Conservation (phyloP, 2,329 filamentous ascomycete genomes). For the Chaetomiaceae sp. region DNA sequence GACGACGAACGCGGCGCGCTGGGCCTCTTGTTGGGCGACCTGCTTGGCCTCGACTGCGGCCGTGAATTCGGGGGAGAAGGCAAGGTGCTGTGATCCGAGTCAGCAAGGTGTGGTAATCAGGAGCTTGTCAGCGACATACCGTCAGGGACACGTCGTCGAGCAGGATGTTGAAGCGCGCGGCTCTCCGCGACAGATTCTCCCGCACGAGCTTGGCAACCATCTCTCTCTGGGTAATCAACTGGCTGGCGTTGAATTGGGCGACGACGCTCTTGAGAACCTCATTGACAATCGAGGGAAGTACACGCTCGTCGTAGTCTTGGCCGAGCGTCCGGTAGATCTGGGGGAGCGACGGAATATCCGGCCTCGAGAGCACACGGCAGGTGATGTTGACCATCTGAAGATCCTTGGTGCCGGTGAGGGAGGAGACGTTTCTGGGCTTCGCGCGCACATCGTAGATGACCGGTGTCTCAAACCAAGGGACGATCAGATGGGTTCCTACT, state of each 20-base stretch:
- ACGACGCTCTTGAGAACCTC: conserved; percentile 98
- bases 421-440: conserved; percentile 93
- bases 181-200: conserved; percentile 86
- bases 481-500: conserved; percentile 81
- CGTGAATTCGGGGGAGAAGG: conserved; percentile 70
- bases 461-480: conserved; percentile 97
- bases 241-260: conserved; percentile 96
- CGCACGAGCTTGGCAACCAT: conserved; percentile 87
- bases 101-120: conserved; percentile 22
- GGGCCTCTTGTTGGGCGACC: conserved; percentile 84
- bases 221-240: conserved; percentile 98
- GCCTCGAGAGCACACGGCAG: conserved; percentile 94
- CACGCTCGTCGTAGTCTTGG: conserved; percentile 93
- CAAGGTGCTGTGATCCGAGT: conserved; percentile 53
- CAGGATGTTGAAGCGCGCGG: conserved; percentile 94
- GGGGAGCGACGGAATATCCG: conserved; percentile 80
- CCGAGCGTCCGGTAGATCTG: conserved; percentile 97
- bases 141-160: conserved; percentile 96
- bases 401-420: conserved; percentile 96
- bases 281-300: conserved; percentile 95
- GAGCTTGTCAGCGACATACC: conserved; percentile 49
- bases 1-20: conserved; percentile 93
- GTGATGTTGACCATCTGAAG: conserved; percentile 99
- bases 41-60: conserved; percentile 71
- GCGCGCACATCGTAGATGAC: conserved; percentile 97